Conservation (phyloP, 345 rosid species). For the Limnanthes douglasii region DNA sequence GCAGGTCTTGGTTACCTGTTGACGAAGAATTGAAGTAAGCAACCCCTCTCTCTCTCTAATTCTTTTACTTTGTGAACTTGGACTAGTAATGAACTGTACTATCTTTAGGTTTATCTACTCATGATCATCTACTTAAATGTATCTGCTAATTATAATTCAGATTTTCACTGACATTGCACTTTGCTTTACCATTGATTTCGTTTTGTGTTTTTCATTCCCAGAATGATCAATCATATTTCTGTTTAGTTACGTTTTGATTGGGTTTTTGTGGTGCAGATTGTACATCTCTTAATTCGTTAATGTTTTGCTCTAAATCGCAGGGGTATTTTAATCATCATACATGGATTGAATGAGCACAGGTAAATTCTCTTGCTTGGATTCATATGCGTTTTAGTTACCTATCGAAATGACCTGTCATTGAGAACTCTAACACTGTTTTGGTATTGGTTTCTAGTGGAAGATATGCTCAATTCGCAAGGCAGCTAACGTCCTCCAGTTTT, state of each 20-base stretch:
- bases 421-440: conserved; percentile 1
- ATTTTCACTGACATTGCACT: not conserved
- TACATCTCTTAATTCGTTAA: not conserved
- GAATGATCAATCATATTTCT: too few relatives aligned
- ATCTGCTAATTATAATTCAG: not conserved
- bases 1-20: conserved; percentile 76
- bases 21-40: conserved; percentile 48
- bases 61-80: conserved; percentile 1
- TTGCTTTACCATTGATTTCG: conserved; percentile 1
- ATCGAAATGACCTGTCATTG: not conserved
- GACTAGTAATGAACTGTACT: too few relatives aligned
- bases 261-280: too few relatives aligned
- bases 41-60: not conserved
- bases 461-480: conserved; percentile 81
- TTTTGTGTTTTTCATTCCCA: not conserved
- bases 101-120: not conserved
- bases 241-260: too few relatives aligned
- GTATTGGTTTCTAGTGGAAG: conserved; percentile 48
- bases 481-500: conserved; percentile 44
- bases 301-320: conserved; percentile 22
- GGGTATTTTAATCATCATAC: conserved; percentile 78
- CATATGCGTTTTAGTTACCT: not conserved
- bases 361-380: conserved; percentile 12
- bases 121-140: too few relatives aligned
- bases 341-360: conserved; percentile 97